Base-by-base conservation (phyloP, 768 basidiomycete genomes). In the Infundibulicybe gibba region DNA sequence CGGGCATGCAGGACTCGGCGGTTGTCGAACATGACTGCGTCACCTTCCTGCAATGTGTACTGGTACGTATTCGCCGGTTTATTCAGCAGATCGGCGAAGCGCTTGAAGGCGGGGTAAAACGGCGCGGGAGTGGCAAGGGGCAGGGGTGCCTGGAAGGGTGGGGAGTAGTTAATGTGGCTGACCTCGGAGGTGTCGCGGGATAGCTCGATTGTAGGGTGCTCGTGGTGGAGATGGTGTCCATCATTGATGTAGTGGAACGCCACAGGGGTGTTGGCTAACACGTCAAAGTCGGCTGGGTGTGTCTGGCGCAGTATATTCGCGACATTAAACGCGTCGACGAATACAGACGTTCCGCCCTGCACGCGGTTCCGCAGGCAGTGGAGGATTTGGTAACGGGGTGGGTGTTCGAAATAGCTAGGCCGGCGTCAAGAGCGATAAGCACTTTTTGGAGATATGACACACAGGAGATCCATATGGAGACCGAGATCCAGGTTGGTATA, bases 381-480 rank as follows among this genome's bases (percentile, higher is more conserved):
- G 0, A 99, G 75, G 49, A 94, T 79, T 61, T 98, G 95, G 65
- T 89, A 94, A 16, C 90, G 83, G 0, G 95, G 95, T 1, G 95
- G 95, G 51, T 85, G 76, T 54, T 91, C 79, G 57, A 94, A 94
- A 65, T 97, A 97, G 44, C 94, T 94, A 57, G 13, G 3, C 16
- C 16, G 14, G 32, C 14, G 31, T 37, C 2, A 19, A 49, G 8
- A 3, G 20, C 14, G 19, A 21, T 17, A 12, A 15, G 32, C 32
- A 15, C 17, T 31, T 48, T 34, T 32, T 11, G 43, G 32, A 3
- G 11, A n/a, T n/a, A 32, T 17, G 10, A 75, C 91, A 53, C 59
- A 94, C 92, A 88, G 66, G 0, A 98, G 70, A 68, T 98, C 95
- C 87, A 91, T 90, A 58, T 97, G 94, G 16, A 94, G 61, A 0